phyloP scores from a whole-genome alignment of 1,284 basidiomycete genomes.

The Sporisorium graminicola region DNA sequence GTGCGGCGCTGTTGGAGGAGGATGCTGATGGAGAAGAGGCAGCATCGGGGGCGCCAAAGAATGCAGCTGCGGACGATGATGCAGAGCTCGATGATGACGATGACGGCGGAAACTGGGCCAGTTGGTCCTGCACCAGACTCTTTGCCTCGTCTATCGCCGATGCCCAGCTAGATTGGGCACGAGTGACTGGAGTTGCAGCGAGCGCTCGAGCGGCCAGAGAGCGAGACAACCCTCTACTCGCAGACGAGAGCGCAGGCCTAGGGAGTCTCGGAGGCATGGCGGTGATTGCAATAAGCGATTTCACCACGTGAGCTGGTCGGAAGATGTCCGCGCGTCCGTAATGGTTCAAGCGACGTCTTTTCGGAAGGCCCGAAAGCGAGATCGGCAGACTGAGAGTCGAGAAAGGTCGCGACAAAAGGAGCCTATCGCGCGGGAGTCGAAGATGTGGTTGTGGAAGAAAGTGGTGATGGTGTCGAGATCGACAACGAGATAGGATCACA shows the following conservation, averaged over 20 bases:
- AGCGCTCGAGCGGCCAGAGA: constrained; percentile 6
- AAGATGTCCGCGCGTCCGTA: not conserved
- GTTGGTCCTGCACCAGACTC: constrained; percentile 43
- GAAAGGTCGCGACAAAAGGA: not conserved
- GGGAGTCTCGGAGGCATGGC: constrained; percentile 33
- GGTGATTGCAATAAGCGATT: not conserved
- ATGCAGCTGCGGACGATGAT: constrained; percentile 29
- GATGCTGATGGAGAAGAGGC: constrained; percentile 11
- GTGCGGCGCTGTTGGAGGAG: not conserved
- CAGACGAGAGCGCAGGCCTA: constrained; percentile 16
- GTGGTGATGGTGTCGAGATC: not conserved
- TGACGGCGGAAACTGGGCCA: constrained; percentile 32
- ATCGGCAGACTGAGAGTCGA: too few relatives aligned
- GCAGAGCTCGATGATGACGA: constrained; percentile 14
- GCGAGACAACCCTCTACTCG: constrained; percentile 5
- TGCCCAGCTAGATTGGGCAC: constrained; percentile 48
- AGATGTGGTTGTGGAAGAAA: too few relatives aligned
- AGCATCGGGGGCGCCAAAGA: constrained; percentile 35
- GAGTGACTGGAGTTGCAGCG: constrained; percentile 1
- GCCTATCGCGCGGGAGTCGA: not conserved
- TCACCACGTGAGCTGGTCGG: not conserved
- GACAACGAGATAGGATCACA: not conserved
- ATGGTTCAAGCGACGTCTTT: not conserved
- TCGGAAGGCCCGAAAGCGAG: too few relatives aligned
- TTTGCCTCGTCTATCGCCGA: constrained; percentile 47